phyloP scores from a whole-genome alignment of 192 early-diverging fungal species.

The Entomortierella chlamydospora region DNA sequence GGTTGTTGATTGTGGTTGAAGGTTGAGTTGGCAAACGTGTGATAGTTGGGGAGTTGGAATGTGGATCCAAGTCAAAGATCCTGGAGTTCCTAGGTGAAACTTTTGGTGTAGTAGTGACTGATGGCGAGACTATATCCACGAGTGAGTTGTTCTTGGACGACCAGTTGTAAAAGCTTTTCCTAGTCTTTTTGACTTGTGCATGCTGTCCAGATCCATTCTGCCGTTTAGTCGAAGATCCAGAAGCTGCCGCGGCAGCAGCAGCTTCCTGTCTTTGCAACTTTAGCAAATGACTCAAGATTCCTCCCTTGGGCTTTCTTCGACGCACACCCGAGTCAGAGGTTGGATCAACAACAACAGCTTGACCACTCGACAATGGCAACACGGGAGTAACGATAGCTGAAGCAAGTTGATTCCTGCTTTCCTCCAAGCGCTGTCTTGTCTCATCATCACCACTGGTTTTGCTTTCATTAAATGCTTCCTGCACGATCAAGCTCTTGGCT shows the following conservation, averaged over 20 bases:
- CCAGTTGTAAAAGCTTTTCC: constrained; percentile 34
- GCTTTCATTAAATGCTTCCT: constrained; percentile 24
- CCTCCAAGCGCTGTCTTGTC: constrained; percentile 7
- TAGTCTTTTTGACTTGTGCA: constrained; percentile 39
- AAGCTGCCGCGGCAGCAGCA: constrained; percentile 20
- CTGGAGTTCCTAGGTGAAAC: constrained; percentile 39
- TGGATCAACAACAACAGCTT: not conserved
- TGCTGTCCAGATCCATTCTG: constrained; percentile 7
- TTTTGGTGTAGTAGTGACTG: constrained; percentile 26
- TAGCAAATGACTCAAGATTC: constrained; percentile 38
- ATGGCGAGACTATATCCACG: constrained; percentile 25
- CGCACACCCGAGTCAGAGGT: constrained; percentile 12
- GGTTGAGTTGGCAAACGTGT: constrained; percentile 40
- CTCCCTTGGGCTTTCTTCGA: constrained; percentile 43
- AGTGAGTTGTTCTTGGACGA: constrained; percentile 48
- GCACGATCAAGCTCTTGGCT: not conserved
- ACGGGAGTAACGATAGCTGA: not conserved
- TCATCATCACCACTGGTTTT: constrained; percentile 1
- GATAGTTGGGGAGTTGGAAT: not conserved
- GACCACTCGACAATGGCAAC: not conserved
- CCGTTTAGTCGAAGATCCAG: constrained; percentile 3
- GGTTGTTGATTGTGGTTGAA: constrained; percentile 25
- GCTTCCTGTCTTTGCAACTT: constrained; percentile 42
- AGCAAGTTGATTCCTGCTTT: not conserved
- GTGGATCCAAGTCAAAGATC: constrained; percentile 36